Percentiles rank a stretch among this genome's conserved stretches.
Conservation (phyloP, 139 green algal genomes). For the Dunaliella sp. region DNA sequence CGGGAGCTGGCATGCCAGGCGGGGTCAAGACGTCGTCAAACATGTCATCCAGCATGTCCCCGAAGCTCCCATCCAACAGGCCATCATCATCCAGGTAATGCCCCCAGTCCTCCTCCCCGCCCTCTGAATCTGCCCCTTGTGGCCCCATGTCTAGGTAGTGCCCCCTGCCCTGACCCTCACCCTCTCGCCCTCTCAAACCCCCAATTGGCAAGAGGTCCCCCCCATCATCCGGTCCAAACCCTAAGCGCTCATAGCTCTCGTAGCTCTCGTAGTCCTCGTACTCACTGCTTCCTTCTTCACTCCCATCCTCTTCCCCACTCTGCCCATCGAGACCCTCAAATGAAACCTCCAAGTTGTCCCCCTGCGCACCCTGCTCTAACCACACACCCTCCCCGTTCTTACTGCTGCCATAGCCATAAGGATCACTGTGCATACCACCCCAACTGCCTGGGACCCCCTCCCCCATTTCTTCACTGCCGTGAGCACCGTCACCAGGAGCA, state of each 20-base stretch:
- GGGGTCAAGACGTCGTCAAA: neutral
- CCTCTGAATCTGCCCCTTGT: neutral
- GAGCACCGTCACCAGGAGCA: neutral
- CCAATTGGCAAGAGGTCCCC: neutral
- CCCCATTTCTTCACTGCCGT: neutral
- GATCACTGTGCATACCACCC: no score
- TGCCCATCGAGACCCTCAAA: no score
- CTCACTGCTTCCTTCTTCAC: neutral
- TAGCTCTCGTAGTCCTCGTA: neutral
- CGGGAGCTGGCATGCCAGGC: neutral
- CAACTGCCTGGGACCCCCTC: neutral
- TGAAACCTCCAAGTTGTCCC: no score
- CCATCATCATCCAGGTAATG: neutral
- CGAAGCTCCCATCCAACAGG: neutral
- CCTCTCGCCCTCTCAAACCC: neutral
- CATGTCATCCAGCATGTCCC: slow-evolving; percentile 1
- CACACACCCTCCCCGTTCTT: no score
- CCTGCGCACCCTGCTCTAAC: neutral
- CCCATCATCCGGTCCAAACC: neutral
- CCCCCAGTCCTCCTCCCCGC: slow-evolving; percentile 3
- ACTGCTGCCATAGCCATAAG: no score
- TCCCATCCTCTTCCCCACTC: neutral
- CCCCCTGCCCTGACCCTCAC: no score
- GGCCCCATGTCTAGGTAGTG: neutral
- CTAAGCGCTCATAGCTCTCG: neutral